A percentile compares a stretch with the other conserved stretches of the same genome.
Conservation (phyloP, 495 filamentous ascomycete species). For the Daldinia decipiens region DNA sequence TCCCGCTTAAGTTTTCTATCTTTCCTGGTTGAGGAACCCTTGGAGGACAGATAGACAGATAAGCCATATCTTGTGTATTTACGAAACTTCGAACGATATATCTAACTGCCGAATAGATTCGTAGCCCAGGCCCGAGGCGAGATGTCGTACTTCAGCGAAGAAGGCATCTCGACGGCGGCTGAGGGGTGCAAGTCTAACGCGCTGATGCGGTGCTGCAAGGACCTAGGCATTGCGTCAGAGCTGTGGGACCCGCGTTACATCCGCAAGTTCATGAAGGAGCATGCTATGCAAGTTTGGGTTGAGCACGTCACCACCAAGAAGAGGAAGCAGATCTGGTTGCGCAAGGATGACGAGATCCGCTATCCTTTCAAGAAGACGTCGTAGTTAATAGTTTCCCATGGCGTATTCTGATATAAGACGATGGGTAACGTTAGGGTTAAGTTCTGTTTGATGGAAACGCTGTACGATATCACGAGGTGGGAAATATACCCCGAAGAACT, state of each 20-base stretch:
- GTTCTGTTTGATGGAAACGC: slow-evolving; percentile 1
- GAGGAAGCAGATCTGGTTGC: slow-evolving; percentile 84
- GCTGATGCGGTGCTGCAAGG: slow-evolving; percentile 96
- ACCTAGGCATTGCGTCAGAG: slow-evolving; percentile 93
- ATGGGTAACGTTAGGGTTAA: neutral
- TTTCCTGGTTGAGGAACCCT: too few relatives aligned
- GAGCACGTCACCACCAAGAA: slow-evolving; percentile 77
- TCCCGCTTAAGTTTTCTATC: too few relatives aligned
- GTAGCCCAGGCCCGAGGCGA: slow-evolving; percentile 94
- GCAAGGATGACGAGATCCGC: slow-evolving; percentile 81
- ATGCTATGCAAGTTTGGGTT: slow-evolving; percentile 78
- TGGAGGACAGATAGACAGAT: too few relatives aligned
- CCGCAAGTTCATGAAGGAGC: slow-evolving; percentile 68
- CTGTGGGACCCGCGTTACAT: slow-evolving; percentile 97
- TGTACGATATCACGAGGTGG: slow-evolving; percentile 27
- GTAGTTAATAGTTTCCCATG: neutral
- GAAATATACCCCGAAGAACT: slow-evolving; percentile 26
- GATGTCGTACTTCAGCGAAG: slow-evolving; percentile 91
- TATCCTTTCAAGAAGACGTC: slow-evolving; percentile 82
- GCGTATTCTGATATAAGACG: neutral
- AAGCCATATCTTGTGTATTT: too few relatives aligned
- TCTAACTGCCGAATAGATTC: slow-evolving; percentile 63
- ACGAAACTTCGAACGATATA: neutral
- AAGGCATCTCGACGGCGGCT: slow-evolving; percentile 94
- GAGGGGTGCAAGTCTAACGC: slow-evolving; percentile 98